Evolutionary conservation across 2,329 filamentous ascomycete genomes (phyloP).

Genomic region (Hypomyces perniciosus): DNA sequence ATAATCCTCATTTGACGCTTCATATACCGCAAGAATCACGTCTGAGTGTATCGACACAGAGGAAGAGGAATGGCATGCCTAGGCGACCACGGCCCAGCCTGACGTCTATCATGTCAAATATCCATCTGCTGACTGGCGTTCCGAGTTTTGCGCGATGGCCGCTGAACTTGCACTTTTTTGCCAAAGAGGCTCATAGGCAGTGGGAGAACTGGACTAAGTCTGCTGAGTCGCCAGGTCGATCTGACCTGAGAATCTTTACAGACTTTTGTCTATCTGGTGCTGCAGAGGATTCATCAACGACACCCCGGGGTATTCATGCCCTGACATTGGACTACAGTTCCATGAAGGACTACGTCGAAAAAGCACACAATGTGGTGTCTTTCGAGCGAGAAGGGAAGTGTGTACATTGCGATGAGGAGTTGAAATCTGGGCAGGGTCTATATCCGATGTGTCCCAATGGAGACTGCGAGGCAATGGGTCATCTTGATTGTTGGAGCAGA

Average conservation of each 20-base stretch:
- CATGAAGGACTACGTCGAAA: conserved; percentile 49
- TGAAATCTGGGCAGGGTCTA: conserved; percentile 45
- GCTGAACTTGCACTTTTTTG: conserved; percentile 73
- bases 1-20: conserved; percentile 72
- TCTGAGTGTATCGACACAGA: conserved; percentile 46
- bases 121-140: conserved; percentile 74
- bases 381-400: conserved; percentile 54
- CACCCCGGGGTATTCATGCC: conserved; percentile 44
- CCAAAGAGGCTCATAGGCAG: conserved; percentile 57
- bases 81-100: conserved; percentile 55
- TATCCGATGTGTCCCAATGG: conserved; percentile 51
- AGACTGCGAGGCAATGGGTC: conserved; percentile 51
- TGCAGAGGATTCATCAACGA: conserved; percentile 4
- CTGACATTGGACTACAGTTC: conserved; percentile 51
- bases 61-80: conserved; percentile 48
- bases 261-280: conserved; percentile 41
- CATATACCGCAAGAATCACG: conserved; percentile 65
- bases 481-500: conserved; percentile 54
- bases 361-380: conserved; percentile 46
- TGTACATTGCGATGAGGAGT: conserved; percentile 42
- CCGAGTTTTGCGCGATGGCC: conserved; percentile 81
- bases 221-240: conserved; percentile 41
- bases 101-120: conserved; percentile 65
- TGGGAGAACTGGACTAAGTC: conserved; percentile 59
- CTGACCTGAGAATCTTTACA: conserved; percentile 47